Evolutionary conservation across 1,284 basidiomycete species (phyloP).

Genomic region (Marasmius sp.): DNA sequence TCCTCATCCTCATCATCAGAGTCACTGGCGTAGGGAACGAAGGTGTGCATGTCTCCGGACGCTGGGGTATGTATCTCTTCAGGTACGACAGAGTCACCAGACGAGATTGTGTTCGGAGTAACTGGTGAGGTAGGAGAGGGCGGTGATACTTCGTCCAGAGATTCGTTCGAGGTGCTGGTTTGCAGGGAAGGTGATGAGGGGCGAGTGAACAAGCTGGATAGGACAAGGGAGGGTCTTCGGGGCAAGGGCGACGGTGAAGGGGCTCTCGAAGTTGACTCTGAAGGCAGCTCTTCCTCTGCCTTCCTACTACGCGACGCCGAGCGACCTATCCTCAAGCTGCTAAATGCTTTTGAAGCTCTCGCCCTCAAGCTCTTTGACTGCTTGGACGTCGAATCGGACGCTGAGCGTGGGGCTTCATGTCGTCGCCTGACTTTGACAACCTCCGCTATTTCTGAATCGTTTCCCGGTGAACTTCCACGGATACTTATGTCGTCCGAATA

Average conservation of each 20-base stretch:
- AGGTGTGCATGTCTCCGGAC: conserved; percentile 12
- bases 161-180: conserved; percentile 8
- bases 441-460: conserved; percentile 63
- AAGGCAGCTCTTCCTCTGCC: conserved; percentile 34
- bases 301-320: conserved; percentile 28
- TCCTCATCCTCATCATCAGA: conserved; percentile 9
- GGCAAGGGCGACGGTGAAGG: conserved; percentile 23
- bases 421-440: conserved; percentile 59
- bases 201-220: conserved; percentile 36
- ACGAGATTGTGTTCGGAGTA: neutral
- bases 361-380: conserved; percentile 54
- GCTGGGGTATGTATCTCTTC: conserved; percentile 3
- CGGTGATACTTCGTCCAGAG: conserved; percentile 1
- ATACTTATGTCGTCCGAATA: conserved; percentile 25
- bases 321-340: conserved; percentile 57
- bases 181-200: conserved; percentile 14
- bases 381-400: conserved; percentile 29
- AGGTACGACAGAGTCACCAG: neutral
- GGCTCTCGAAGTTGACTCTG: conserved; percentile 19
- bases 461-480: conserved; percentile 23
- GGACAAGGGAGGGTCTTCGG: conserved; percentile 33
- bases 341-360: conserved; percentile 60
- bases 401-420: conserved; percentile 18
- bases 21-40: conserved; percentile 7
- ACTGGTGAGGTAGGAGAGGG: neutral